These are phyloP conservation scores for Allium cepa DNA, from an alignment of 106 monocot genomes.

Conservation along the genomic window DNA sequence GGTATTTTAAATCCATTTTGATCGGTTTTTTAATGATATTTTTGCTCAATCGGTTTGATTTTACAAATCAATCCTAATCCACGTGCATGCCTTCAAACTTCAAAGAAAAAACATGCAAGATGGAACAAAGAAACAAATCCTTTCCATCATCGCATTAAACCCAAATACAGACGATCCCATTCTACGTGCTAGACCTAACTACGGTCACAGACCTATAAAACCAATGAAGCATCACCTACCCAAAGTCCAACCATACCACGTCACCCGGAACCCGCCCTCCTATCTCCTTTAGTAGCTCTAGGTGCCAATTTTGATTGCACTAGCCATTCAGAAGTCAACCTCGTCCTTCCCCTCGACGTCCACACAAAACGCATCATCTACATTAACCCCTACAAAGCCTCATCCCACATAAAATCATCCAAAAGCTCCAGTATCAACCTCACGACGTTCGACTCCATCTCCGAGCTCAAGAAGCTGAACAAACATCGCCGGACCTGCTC, in stretches of 20 bases:
- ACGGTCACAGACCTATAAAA: constrained; percentile 3
- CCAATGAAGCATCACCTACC: constrained; percentile 3
- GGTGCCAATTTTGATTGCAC: constrained; percentile 20
- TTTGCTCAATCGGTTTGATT: too few species aligned
- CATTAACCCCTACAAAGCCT: constrained; percentile 28
- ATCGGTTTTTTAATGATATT: too few species aligned
- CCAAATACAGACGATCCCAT: neutral
- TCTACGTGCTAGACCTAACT: constrained; percentile 19
- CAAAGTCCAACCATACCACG: constrained; percentile 10
- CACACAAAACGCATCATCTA: constrained; percentile 10
- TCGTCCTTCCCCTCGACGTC: constrained; percentile 13
- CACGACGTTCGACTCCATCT: constrained; percentile 16
- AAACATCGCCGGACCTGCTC: constrained; percentile 4
- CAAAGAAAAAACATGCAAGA: too few species aligned
- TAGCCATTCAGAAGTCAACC: constrained; percentile 18
- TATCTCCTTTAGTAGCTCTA: constrained; percentile 10
- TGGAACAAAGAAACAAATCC: too few species aligned
- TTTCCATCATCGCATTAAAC: constrained; percentile 5
- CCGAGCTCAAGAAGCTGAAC: constrained; percentile 14
- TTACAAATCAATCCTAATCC: too few species aligned
- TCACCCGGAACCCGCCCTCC: constrained; percentile 11
- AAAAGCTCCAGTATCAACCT: constrained; percentile 4
- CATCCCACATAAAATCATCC: constrained; percentile 13
- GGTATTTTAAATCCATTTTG: too few species aligned
- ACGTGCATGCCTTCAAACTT: too few species aligned